A percentile compares a stretch with the other conserved stretches of the same genome.
Conservation (phyloP, 768 basidiomycete genomes). For the Daedaleopsis sinensis region DNA sequence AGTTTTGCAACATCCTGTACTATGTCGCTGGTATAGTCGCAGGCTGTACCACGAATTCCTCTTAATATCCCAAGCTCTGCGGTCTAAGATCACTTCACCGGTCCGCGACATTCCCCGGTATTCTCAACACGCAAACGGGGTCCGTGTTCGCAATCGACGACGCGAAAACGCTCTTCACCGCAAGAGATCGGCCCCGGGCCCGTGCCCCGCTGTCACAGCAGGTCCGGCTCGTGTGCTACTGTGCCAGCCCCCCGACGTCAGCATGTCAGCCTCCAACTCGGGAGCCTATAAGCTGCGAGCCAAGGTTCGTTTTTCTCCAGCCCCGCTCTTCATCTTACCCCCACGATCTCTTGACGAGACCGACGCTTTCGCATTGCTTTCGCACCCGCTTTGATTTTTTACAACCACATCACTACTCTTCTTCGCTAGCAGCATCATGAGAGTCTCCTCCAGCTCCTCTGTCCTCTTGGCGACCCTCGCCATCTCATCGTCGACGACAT, state of each 20-base stretch:
- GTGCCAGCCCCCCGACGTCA: neutral
- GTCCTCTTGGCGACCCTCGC: slow-evolving; percentile 31
- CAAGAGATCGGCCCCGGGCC: neutral
- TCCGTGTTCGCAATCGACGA: too few species aligned
- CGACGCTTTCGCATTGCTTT: neutral
- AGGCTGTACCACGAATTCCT: too few species aligned
- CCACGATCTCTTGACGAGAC: slow-evolving; percentile 1
- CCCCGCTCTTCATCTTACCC: neutral
- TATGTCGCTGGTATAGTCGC: too few species aligned
- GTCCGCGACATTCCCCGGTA: too few species aligned
- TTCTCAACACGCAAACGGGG: too few species aligned
- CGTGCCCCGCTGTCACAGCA: neutral
- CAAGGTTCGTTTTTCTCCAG: neutral
- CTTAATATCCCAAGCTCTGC: too few species aligned
- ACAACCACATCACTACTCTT: slow-evolving; percentile 2
- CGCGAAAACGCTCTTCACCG: neutral
- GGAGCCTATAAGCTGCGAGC: neutral
- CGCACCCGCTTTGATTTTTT: slow-evolving; percentile 7
- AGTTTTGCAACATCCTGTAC: too few species aligned
- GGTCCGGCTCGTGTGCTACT: neutral
- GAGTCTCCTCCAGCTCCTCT: slow-evolving; percentile 30
- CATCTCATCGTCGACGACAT: slow-evolving; percentile 21
- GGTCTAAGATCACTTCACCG: too few species aligned
- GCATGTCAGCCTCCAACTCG: neutral
- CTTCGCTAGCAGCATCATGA: slow-evolving; percentile 22